Conservation (phyloP, 177 flowering plant genomes). For the Tripterygium wilfordii region DNA sequence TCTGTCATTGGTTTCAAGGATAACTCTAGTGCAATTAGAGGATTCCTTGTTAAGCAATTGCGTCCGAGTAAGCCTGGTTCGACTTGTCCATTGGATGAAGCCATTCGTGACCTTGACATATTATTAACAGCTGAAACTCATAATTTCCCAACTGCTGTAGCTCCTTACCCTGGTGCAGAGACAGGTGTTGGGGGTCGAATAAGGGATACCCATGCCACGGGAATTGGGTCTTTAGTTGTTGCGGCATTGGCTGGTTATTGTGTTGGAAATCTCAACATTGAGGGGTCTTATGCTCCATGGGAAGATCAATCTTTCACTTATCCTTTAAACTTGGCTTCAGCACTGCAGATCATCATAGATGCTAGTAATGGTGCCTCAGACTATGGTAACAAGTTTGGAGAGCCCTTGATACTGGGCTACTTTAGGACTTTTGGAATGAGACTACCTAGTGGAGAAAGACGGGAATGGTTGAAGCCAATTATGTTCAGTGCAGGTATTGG, state of each 20-base stretch:
- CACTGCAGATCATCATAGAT: conserved; percentile 82
- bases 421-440: conserved; percentile 91
- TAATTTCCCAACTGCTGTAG: conserved; percentile 96
- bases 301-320: conserved; percentile 74
- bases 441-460: conserved; percentile 79
- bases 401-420: conserved; percentile 91
- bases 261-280: conserved; percentile 82
- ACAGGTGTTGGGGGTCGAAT: conserved; percentile 97
- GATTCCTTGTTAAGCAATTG: conserved; percentile 59
- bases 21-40: conserved; percentile 89
- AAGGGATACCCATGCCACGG: conserved; percentile 96
- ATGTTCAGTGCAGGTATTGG: conserved; percentile 98
- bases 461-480: conserved; percentile 94
- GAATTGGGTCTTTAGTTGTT: conserved; percentile 82
- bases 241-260: conserved; percentile 92
- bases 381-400: conserved; percentile 97
- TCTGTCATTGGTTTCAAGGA: conserved; percentile 96
- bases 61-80: conserved; percentile 64
- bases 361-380: conserved; percentile 97
- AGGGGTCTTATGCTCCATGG: conserved; percentile 91
- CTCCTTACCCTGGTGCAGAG: conserved; percentile 96
- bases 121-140: conserved; percentile 96
- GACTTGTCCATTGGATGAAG: conserved; percentile 45
- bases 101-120: conserved; percentile 55
- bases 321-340: conserved; percentile 82